These are phyloP conservation scores for Pseudogymnoascus sp. DNA, from an alignment of 2,329 filamentous ascomycete species.

Conservation along the genomic window DNA sequence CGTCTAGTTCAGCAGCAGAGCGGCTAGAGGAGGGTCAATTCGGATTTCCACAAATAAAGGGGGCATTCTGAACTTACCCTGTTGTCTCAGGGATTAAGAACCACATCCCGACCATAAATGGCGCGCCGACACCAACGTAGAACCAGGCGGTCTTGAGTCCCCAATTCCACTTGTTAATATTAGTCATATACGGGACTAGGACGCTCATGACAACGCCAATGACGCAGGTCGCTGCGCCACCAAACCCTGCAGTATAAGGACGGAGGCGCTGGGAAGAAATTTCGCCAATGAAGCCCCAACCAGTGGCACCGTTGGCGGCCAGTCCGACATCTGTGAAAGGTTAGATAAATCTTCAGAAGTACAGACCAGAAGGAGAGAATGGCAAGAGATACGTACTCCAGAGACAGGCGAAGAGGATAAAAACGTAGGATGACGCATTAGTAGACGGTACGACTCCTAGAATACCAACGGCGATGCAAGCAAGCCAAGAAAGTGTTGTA, in stretches of 20 bases:
- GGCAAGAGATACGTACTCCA: slow-evolving; percentile 11
- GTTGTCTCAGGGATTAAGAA: slow-evolving; percentile 19
- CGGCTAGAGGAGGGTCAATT: slow-evolving; percentile 15
- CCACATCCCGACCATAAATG: slow-evolving; percentile 16
- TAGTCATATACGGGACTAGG: slow-evolving; percentile 87
- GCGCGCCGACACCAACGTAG: slow-evolving; percentile 17
- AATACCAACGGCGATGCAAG: slow-evolving; percentile 15
- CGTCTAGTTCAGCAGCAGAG: slow-evolving; percentile 23
- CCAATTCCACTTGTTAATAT: slow-evolving; percentile 82
- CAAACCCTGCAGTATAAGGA: slow-evolving; percentile 20
- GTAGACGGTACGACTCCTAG: slow-evolving; percentile 12
- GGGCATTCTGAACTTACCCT: background rate
- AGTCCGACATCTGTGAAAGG: background rate
- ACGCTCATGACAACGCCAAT: slow-evolving; percentile 75
- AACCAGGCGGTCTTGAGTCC: slow-evolving; percentile 31
- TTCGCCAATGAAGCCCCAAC: slow-evolving; percentile 23
- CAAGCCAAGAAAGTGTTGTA: slow-evolving; percentile 12
- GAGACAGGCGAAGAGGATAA: slow-evolving; percentile 13
- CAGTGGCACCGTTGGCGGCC: slow-evolving; percentile 12
- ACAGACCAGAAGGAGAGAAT: background rate
- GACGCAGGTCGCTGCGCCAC: slow-evolving; percentile 40
- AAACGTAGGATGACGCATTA: slow-evolving; percentile 12
- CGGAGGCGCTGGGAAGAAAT: slow-evolving; percentile 21
- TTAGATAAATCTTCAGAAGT: background rate
- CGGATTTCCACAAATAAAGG: background rate